Base-by-base conservation (phyloP, 345 rosid genomes). In the Toxicodendron radicans region DNA sequence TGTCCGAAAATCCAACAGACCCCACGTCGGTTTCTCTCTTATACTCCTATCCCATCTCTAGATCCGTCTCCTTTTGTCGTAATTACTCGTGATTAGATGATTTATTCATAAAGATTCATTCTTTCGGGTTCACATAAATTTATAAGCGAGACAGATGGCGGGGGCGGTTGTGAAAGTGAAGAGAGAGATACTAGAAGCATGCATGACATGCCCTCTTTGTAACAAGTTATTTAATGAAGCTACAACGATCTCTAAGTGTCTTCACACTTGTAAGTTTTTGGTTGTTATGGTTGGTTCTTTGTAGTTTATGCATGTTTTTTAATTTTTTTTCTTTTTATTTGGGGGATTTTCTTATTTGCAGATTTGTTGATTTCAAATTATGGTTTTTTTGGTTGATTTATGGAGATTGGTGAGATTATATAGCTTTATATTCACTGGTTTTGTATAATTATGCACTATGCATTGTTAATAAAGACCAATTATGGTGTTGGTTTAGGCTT, bases 141-240 rank as follows among this genome's bases (percentile, higher is more conserved):
- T 10, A 20, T 58, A 43, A 10, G 57, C 1, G 43, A 43, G 18
- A 56, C 56, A 32, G 23, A 81, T 84, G 94, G 86, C 82, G 20
- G 80, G 80, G 56, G 86, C 77, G 77, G 82, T 77, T 59, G 87
- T 85, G 72, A 81, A 68, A 77, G 87, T 87, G 58, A 81, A 68
- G 87, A 87, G 91, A 56, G 87, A 80, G 68, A 75, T 73, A 46
- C 14, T 91, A 33, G 79, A 75, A 78, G 83, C 88, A 83, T 91
- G 93, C 96, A 89, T 91, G 91, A 84, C 88, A 73, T 91, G 96
- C 70, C 92, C 89, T 71, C 88, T 90, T 64, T 90, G 95, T 73
- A 72, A 82, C 43, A 87, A 81, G 75, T 87, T 91, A 52, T 68
- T 91, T 45, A 81, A 76, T 54, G 93, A 91, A 73, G 90, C 96